Base-by-base conservation (phyloP, 140 eudicot genomes). In the Ambrosia hybrid region DNA sequence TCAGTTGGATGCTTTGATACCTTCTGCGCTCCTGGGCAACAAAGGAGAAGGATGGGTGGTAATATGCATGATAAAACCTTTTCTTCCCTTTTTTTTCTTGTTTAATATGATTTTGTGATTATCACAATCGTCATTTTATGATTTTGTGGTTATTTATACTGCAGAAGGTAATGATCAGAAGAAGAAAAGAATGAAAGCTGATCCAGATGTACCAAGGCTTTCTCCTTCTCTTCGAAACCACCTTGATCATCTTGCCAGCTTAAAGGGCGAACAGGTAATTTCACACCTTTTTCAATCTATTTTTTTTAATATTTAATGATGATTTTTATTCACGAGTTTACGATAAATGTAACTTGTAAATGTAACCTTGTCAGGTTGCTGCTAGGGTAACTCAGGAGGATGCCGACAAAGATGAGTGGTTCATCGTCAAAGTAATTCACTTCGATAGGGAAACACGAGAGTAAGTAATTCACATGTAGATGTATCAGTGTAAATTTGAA, bases 121-220 rank as follows among this genome's bases (percentile, higher is more conserved):
- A 21, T 21, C 30, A 21, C 30, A 21, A 21, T 21, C 30, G 30
- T 21, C n/a, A n/a, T n/a, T n/a, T n/a, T n/a, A n/a, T n/a, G n/a
- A n/a, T n/a, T n/a, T n/a, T n/a, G n/a, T n/a, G n/a, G n/a, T n/a
- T n/a, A n/a, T n/a, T n/a, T n/a, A n/a, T 64, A 39, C 8, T 64
- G 52, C 98, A 93, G 98, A 93, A 79, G 97, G 97, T 46, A 81
- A 81, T 70, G 97, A 90, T 73, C 97, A 90, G 82, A 93, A 94
- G 66, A 90, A 90, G 90, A 88, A 86, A 82, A 81, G 88, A 67
- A 76, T 86, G 87, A 94, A 90, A 73, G 87, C 85, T 26, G 97
- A 94, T 78, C 80, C 99, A 38, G 95, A 94, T 53, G 83, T 76
- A 39, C 73, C 94, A 65, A 86, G 90, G 84, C 81, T 83, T 57